Conservation (phyloP, 768 basidiomycete species). For the Rhodotorula graminis region DNA sequence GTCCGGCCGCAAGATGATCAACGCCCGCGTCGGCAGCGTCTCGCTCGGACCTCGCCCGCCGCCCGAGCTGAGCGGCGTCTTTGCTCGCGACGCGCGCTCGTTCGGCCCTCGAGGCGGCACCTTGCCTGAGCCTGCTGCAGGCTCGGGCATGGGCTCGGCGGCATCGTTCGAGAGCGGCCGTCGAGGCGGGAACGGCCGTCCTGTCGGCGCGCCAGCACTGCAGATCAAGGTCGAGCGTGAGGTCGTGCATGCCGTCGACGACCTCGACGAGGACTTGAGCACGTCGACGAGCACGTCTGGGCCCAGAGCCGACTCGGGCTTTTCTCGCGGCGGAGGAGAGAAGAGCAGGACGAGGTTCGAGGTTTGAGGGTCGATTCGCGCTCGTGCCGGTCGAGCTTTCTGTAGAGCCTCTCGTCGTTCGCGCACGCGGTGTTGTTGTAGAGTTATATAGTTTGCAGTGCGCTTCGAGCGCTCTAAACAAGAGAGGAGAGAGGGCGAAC, state of each 20-base stretch:
- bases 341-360: background rate
- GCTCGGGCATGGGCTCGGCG: too few relatives aligned
- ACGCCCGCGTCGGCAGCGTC: background rate
- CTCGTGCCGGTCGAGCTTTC: background rate
- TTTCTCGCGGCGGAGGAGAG: background rate
- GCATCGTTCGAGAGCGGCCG: too few relatives aligned
- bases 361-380: background rate
- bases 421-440: background rate
- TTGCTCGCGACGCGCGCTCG: background rate
- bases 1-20: constrained; percentile 3
- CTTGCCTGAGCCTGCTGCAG: background rate
- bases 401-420: background rate
- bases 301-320: background rate
- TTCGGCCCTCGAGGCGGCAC: background rate
- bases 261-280: background rate
- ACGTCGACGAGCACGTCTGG: background rate
- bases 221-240: background rate
- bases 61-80: background rate
- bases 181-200: too few relatives aligned
- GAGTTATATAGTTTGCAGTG: background rate
- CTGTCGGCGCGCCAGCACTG: background rate
- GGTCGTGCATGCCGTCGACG: background rate
- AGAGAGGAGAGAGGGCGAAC: too few relatives aligned
- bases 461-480: too few relatives aligned
- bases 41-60: background rate